A percentile compares a stretch with the other conserved stretches of the same genome.
These are phyloP conservation scores for Suillus ampliporus DNA, from an alignment of 768 basidiomycete species.

Conservation along the genomic window DNA sequence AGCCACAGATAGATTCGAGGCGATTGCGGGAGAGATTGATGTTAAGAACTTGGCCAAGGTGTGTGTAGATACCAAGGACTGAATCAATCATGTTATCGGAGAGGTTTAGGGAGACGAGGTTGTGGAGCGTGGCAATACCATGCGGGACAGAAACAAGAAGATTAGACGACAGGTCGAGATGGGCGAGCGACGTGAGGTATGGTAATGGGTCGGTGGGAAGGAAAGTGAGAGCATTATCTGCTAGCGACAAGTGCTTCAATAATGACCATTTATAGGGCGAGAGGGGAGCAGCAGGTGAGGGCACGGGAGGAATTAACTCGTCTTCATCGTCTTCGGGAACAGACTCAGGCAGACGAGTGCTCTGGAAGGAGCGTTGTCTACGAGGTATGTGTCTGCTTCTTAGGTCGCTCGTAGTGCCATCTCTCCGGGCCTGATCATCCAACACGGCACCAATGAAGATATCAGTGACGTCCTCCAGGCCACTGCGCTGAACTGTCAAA, in stretches of 20 bases:
- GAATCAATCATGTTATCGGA: constrained; percentile 98
- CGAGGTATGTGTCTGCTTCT: constrained; percentile 51
- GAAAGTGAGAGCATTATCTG: constrained; percentile 84
- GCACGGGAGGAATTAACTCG: constrained; percentile 16
- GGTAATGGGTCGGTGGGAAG: constrained; percentile 70
- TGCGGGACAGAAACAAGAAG: constrained; percentile 87
- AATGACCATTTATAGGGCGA: constrained; percentile 74
- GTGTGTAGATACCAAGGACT: constrained; percentile 84
- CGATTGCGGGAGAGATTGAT: constrained; percentile 88
- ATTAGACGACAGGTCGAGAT: constrained; percentile 91
- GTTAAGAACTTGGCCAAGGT: constrained; percentile 75
- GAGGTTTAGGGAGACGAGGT: constrained; percentile 91
- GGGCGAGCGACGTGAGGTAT: constrained; percentile 73
- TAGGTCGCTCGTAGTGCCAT: constrained; percentile 55
- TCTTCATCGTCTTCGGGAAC: constrained; percentile 59
- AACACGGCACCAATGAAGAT: constrained; percentile 77
- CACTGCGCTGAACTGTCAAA: constrained; percentile 79
- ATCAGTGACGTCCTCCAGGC: constrained; percentile 80
- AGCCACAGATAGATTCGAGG: constrained; percentile 92
- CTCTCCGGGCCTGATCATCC: constrained; percentile 73
- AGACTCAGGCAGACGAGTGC: constrained; percentile 58
- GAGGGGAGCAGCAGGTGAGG: constrained; percentile 45
- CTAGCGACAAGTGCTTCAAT: constrained; percentile 74
- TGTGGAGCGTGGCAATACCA: constrained; percentile 73
- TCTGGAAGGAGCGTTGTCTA: constrained; percentile 52